Conservation (phyloP, 441 rosid species). For the Euphorbia corollata region DNA sequence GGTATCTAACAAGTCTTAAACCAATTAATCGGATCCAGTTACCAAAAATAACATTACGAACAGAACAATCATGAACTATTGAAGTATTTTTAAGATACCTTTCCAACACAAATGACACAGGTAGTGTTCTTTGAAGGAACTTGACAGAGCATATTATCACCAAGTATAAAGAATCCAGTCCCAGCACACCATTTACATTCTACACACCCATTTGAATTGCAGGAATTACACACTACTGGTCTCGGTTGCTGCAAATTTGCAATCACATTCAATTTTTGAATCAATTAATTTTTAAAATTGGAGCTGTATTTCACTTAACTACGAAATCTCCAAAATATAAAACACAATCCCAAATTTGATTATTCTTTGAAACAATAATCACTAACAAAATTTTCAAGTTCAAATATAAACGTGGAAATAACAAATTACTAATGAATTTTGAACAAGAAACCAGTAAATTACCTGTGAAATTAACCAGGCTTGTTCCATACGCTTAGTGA, state of each 20-base stretch:
- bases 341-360: no score
- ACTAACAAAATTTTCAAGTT: no score
- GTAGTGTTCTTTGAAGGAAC: constrained; percentile 80
- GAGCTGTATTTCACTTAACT: neutral
- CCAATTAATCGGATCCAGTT: no score
- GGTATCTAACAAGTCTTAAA: no score
- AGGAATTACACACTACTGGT: constrained; percentile 66
- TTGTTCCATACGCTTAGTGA: constrained; percentile 68
- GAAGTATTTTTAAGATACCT: constrained; percentile 34
- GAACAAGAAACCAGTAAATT: neutral
- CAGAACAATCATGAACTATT: no score
- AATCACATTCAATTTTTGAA: constrained; percentile 7
- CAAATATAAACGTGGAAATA: no score
- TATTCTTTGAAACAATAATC: no score
- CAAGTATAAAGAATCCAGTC: constrained; percentile 82
- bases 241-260: constrained; percentile 58
- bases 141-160: constrained; percentile 90
- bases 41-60: no score
- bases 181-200: constrained; percentile 94
- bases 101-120: constrained; percentile 76
- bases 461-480: constrained; percentile 91
- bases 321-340: neutral
- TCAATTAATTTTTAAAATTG: neutral
- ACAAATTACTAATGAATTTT: no score
- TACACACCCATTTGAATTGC: constrained; percentile 58